Base-by-base conservation (phyloP, 2,329 filamentous ascomycete genomes). In the Colletotrichum caudatum region DNA sequence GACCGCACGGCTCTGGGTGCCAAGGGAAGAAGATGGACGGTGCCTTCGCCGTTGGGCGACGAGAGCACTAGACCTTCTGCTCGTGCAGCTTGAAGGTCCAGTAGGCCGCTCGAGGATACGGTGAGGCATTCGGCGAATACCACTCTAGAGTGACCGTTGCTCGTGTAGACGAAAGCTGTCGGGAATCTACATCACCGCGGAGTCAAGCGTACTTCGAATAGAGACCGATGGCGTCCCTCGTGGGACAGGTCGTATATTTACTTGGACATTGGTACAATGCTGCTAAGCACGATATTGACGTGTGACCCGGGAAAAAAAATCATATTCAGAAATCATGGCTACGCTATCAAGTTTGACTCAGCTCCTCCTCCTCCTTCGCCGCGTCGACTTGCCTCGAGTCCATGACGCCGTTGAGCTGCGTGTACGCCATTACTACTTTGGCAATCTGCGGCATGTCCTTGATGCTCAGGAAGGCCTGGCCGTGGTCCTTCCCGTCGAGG, bases 401-500 rank as follows among this genome's bases (percentile, higher is more conserved):
- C 72, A 64, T 37, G 14, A 29, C 44, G 1, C 51, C 62, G 14
- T 48, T 57, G n/a, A 72, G 69, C 29, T 64, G 56, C 20, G 69
- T 73, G 6, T 74, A 74, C 14, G 62, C 44, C 20, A 67, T 4
- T 5, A 74, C 69, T 1, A 69, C 71, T 5, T 64, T 72, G 2
- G 29, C 62, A 26, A 74, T 65, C 37, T 60, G 68, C 35, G 61
- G 68, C 68, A 74, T 69, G 12, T 71, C 46, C n/a, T 62, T 67
- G 26, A 61, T 37, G 37, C 72, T 69, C 12, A 73, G 58, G 12
- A 74, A 72, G 2, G 64, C 68, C 69, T 78, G 76, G 14, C 76
- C 76, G 66, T 78, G 76, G 59, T 77, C 76, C 66, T 65, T 68
- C 51, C 74, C 75, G n/a, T 70, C 66, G 46, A 77, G 67, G 66